Evolutionary conservation across 768 basidiomycete genomes (phyloP), one percentile per base, ranked within the genome.

Genomic region (Hirschioporus abietinus): DNA sequence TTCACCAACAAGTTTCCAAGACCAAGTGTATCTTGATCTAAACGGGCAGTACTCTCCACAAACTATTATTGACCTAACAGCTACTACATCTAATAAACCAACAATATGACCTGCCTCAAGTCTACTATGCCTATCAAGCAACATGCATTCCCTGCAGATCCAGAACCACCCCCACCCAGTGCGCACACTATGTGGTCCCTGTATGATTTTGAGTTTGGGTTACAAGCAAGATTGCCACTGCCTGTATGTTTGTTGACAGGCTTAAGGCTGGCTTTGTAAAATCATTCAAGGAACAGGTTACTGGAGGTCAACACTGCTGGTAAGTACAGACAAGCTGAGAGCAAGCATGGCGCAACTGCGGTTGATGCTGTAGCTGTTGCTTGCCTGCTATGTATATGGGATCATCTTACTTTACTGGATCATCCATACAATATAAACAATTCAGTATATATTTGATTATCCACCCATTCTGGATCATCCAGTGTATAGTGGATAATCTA

Each of bases 181-280:
- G 24, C 79, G 83, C 15, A 86, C 85, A 1, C 90, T 91, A 0
- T 82, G 88, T 64, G 91, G 91, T 0, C 91, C 92, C 30, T 89
- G 90, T 25, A 52, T 52, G 42, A 52, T 84, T 81, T 0, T 90
- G 87, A 0, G 80, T 79, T 10, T 84, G 81, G 62, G 58, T 57
- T n/a, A 68, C 78, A 8, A 79, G 82, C 9, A 15, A 82, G 89
- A 27, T 88, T 90, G 23, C 90, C 93, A 15, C 91, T 91, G 9
- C 91, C 89, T 1, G 84, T 86, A 25, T 81, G 82, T 25, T 73
- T 23, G 68, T 70, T 66, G 35, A 66, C 62, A 15, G 24, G 25
- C 30, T 61, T 15, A 15, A 61, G 30, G 30, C 60, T 15, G 24
- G 25, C 12, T 2, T 61, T 15, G 25, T 8, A 15, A 12, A 24